Base-by-base conservation (phyloP, 2,329 filamentous ascomycete species). In the Cryphonectria japonica region DNA sequence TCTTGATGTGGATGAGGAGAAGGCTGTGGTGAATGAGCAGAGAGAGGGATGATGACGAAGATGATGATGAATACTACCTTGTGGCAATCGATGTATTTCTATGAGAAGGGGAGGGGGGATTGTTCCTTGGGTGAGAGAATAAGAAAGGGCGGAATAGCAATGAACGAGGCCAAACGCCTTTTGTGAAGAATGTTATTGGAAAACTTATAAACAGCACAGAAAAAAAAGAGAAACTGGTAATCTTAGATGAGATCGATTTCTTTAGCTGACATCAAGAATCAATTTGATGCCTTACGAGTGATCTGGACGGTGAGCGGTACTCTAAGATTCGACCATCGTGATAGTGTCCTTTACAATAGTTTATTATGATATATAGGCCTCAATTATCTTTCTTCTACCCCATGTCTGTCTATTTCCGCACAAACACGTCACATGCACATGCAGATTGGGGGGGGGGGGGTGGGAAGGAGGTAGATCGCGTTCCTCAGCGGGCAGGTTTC, bases 1-100 rank as follows among this genome's bases (percentile, higher is more conserved):
- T n/a, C 39, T 62, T 1, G 71, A 66, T 8, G 67, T 13, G 29
- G 72, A 72, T 32, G 73, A 71, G 68, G 72, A 74, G 68, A 75
- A 75, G 72, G 68, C n/a, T 29, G 69, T 69, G 46, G 62, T 66
- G 26, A 46, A 50, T 1, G 59, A 71, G 13, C 62, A 72, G 46
- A 71, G 46, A 43, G 69, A 72, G 57, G 9, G 29, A 7, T 57
- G n/a, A 68, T 26, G 67, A 22, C 19, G 34, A 7, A 26, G 26
- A 34, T 34, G 34, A 39, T 39, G 2, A 39, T 39, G 37, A 37
- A 9, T 8, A 37, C 11, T 13, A 13, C 37, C 37, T 39, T 39
- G 7, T 11, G 37, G 37, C 1, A 39, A 39, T 0, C 9, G 13
- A 39, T 39, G 11, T 13, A 11, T 13, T 39, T 39, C 37, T 2